A percentile compares a stretch with the other conserved stretches of the same genome.
phyloP scores from a whole-genome alignment of 306 rosid species.

The Quercus mongolica region DNA sequence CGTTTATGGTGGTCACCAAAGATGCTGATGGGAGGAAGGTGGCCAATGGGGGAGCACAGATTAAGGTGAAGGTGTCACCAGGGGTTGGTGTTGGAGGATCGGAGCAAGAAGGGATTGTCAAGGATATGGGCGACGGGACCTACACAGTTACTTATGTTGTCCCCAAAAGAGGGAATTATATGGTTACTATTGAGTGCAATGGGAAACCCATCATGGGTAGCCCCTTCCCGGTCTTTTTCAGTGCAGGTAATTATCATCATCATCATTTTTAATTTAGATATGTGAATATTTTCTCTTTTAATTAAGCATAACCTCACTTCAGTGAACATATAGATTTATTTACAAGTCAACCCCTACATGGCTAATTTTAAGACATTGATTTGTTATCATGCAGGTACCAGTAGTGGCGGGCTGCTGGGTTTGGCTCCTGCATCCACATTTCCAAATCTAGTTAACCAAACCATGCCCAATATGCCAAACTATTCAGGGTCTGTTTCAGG shows the following conservation, averaged over 20 bases:
- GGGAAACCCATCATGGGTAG: conserved; percentile 96
- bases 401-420: conserved; percentile 80
- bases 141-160: conserved; percentile 90
- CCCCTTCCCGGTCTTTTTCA: conserved; percentile 96
- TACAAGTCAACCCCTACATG: not conserved
- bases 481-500: conserved; percentile 96
- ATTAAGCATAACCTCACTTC: not conserved
- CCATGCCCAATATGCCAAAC: conserved; percentile 99
- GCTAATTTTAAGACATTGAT: conserved; percentile 14
- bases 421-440: conserved; percentile 71
- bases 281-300: not conserved
- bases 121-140: conserved; percentile 92
- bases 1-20: conserved; percentile 72
- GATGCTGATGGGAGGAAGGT: conserved; percentile 88
- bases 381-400: conserved; percentile 52
- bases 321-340: not conserved
- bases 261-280: not conserved
- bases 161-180: conserved; percentile 94
- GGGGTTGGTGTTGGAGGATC: conserved; percentile 96
- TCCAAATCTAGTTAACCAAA: conserved; percentile 88
- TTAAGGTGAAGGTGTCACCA: conserved; percentile 75
- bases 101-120: conserved; percentile 91
- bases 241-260: conserved; percentile 65
- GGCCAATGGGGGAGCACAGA: conserved; percentile 62
- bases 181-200: conserved; percentile 86